Conservation (phyloP, 2,329 filamentous ascomycete genomes). For the Bipolaris sorokiniana region DNA sequence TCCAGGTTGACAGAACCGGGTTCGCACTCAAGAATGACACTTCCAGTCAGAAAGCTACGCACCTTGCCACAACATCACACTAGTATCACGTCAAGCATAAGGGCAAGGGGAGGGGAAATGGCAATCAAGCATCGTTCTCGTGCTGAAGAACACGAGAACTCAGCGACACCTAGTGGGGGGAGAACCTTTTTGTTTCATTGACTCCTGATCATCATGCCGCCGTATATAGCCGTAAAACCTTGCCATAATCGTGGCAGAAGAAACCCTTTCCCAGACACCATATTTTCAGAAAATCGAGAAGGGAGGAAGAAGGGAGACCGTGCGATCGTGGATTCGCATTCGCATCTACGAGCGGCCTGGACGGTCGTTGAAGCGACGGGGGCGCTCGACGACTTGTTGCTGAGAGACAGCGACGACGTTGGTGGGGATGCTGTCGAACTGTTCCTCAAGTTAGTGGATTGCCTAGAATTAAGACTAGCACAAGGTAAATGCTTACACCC, state of each 20-base stretch:
- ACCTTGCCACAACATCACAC: constrained; percentile 10
- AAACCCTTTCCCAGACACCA: constrained; percentile 89
- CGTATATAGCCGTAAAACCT: constrained; percentile 70
- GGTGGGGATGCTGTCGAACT: constrained; percentile 98
- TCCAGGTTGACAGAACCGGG: neutral
- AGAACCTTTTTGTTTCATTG: constrained; percentile 52
- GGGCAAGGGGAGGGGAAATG: constrained; percentile 55
- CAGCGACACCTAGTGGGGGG: constrained; percentile 81
- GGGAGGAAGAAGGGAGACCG: constrained; percentile 29
- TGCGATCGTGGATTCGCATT: constrained; percentile 56
- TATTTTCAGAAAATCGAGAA: constrained; percentile 45
- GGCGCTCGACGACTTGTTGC: constrained; percentile 84
- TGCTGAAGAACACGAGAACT: constrained; percentile 62
- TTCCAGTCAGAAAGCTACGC: neutral
- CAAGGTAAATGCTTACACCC: constrained; percentile 74
- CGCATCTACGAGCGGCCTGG: constrained; percentile 44
- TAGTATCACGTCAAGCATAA: constrained; percentile 15
- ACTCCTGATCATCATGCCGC: constrained; percentile 75
- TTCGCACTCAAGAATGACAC: neutral
- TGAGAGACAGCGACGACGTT: constrained; percentile 91
- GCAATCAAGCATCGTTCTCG: constrained; percentile 87
- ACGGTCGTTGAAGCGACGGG: constrained; percentile 77
- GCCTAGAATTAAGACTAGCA: neutral
- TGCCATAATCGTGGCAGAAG: constrained; percentile 94
- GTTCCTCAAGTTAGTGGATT: constrained; percentile 22